phyloP scores from a whole-genome alignment of 83 land plant species.

The Diphasiastrum complanatum region DNA sequence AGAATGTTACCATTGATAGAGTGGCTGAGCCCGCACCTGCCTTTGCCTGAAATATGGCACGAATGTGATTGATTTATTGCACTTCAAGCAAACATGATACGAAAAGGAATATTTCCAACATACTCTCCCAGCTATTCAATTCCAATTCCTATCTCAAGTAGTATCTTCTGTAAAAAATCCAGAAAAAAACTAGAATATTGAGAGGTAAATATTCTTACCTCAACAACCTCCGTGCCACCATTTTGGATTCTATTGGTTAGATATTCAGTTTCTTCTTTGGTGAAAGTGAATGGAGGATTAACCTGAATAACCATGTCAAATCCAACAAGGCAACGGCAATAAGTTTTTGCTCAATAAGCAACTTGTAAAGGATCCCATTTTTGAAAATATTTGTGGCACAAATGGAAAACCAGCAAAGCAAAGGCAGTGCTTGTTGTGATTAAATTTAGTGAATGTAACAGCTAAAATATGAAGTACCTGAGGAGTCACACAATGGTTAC shows the following conservation, averaged over 20 bases:
- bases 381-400: background rate
- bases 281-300: constrained; percentile 66
- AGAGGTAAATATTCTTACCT: constrained; percentile 42
- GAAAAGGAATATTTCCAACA: background rate
- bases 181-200: background rate
- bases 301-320: constrained; percentile 43
- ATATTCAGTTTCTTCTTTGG: constrained; percentile 60
- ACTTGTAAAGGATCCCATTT: no score
- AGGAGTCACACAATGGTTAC: no score
- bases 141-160: background rate
- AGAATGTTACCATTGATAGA: constrained; percentile 70
- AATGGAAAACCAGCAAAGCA: background rate
- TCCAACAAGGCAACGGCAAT: background rate
- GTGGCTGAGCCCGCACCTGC: constrained; percentile 99
- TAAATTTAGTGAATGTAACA: background rate
- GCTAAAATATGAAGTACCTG: no score
- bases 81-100: background rate
- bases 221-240: constrained; percentile 99
- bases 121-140: background rate
- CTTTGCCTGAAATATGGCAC: constrained; percentile 72
- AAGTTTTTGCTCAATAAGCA: no score
- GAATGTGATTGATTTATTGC: background rate
- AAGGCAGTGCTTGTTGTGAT: background rate
- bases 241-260: constrained; percentile 91
- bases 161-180: background rate